phyloP scores from a whole-genome alignment of 2,329 filamentous ascomycete species.

The Microdochium nivale region DNA sequence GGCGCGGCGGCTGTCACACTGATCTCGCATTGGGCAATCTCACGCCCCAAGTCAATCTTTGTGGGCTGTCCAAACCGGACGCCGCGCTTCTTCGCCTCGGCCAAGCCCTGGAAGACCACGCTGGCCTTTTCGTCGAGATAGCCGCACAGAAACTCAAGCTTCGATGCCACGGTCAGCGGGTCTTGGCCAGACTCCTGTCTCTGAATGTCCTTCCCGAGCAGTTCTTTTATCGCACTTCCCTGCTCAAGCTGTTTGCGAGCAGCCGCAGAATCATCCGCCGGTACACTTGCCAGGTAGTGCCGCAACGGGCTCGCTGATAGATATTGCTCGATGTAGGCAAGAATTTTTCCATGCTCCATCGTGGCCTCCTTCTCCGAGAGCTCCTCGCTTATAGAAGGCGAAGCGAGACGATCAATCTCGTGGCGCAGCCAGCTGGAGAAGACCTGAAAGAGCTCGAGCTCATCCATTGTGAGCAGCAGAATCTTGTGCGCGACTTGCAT shows the following conservation, averaged over 20 bases:
- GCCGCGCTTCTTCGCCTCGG: conserved; percentile 59
- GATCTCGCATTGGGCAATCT: conserved; percentile 45
- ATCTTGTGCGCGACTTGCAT: conserved; percentile 67
- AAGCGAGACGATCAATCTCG: conserved; percentile 70
- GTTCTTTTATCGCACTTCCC: conserved; percentile 34
- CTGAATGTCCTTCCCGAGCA: conserved; percentile 39
- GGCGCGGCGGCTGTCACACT: conserved; percentile 36
- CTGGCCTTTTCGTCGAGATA: conserved; percentile 49
- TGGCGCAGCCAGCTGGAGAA: conserved; percentile 82
- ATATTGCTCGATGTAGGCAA: conserved; percentile 69
- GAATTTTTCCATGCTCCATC: conserved; percentile 62
- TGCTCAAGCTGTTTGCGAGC: conserved; percentile 35
- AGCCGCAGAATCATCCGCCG: conserved; percentile 40
- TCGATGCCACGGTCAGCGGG: conserved; percentile 44
- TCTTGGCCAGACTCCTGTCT: conserved; percentile 35
- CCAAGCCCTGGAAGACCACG: conserved; percentile 57
- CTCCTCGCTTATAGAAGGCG: conserved; percentile 59
- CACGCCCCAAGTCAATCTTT: conserved; percentile 33
- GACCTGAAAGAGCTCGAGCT: conserved; percentile 65
- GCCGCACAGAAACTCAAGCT: conserved; percentile 54
- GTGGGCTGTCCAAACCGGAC: conserved; percentile 56
- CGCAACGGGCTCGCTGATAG: conserved; percentile 58
- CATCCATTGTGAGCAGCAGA: conserved; percentile 61
- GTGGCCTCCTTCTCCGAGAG: conserved; percentile 68
- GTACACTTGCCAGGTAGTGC: conserved; percentile 46